Base-by-base conservation (phyloP, 352 stramenopile species). In the Phytophthora pseudosyringae region DNA sequence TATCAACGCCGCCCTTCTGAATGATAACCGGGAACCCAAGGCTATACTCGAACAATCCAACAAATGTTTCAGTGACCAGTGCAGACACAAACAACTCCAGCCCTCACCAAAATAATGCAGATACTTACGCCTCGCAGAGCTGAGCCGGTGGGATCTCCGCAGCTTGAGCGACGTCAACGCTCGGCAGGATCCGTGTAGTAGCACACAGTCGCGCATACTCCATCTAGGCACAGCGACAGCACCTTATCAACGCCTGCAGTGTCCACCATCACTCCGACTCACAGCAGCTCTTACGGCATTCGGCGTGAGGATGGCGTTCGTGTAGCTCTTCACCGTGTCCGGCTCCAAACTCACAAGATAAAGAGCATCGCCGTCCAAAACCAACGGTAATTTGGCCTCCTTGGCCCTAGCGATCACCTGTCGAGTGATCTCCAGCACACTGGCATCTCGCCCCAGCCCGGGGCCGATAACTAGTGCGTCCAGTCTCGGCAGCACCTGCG, bases 321-420 rank as follows among this genome's bases (percentile, higher is more conserved):
- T 66, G 46, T 95, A 88, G 5, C 80, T 91, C 13, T 69, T 78
- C 41, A 93, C 71, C 15, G 90, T 65, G 8, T 84, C 71, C 0
- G 81, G 79, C 25, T 94, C 67, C 25, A 95, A 45, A 49, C 89
- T 95, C 36, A 98, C 66, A 33, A 98, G 69, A 60, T 82, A 99
- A 5, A 99, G 81, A 38, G 81, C 96, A 71, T 99, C 97, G 0
- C 96, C 97, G 69, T 99, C 97, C 16, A 99, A 65, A 5, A 99
- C 83, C 3, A 99, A 31, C 11, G 93, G 88, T 33, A 99, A 53
- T 2, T 89, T 55, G 2, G 67, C 55, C 29, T 88, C 69, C 21
- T 71, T 84, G 8, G 96, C 95, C 25, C 63, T 71, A 5, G 41
- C 29, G 41, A 96, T 80, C 28, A 99, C 73, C 36, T 92, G 71